Base-by-base conservation (phyloP, 768 basidiomycete genomes). In the Boletus vermiculosoides region DNA sequence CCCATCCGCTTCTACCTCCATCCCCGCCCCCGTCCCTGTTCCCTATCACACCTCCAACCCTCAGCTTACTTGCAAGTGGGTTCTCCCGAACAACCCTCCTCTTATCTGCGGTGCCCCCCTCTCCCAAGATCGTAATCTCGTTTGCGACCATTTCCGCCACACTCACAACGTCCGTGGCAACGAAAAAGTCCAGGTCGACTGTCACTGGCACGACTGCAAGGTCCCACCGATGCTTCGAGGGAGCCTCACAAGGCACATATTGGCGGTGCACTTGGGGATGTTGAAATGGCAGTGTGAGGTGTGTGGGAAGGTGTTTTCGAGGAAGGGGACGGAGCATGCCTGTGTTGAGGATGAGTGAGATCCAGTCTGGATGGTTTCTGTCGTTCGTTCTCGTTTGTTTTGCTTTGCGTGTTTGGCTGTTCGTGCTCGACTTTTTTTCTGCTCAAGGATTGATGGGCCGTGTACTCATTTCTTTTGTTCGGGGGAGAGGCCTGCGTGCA, bases 161-260 rank as follows among this genome's bases (percentile, higher is more conserved):
- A 34, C 9, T 5, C 65, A 66, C 30, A 25, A 54, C 23, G 13
- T 66, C 25, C 60, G 56, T 0, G 65, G 65, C 3, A 58, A 59
- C n/a, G 63, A 67, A 25, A 67, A 52, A 12, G 60, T 50, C 23
- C 18, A 18, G 12, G 51, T 62, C 2, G 1, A 0, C 18, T 66
- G 65, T 34, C 22, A 2, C 10, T 66, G 65, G 65, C 46, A n/a
- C 3, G 45, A 52, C n/a, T 67, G 65, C 37, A 11, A n/a, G 0
- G 54, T 9, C 1, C 15, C 56, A 0, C 65, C 55, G 6, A 66
- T 66, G 65, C 57, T 58, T 5, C 45, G 65, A 6, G 66, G 65
- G 2, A 67, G 63, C 37, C n/a, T 66, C 1, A 40, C 60, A 18
- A 50, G 65, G 0, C 65, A 66, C 36, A n/a, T 66, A 20, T 45